These are phyloP conservation scores for Yamadazyma kanchanaburiensis DNA, from an alignment of 1,139 yeast genomes.

Conservation along the genomic window DNA sequence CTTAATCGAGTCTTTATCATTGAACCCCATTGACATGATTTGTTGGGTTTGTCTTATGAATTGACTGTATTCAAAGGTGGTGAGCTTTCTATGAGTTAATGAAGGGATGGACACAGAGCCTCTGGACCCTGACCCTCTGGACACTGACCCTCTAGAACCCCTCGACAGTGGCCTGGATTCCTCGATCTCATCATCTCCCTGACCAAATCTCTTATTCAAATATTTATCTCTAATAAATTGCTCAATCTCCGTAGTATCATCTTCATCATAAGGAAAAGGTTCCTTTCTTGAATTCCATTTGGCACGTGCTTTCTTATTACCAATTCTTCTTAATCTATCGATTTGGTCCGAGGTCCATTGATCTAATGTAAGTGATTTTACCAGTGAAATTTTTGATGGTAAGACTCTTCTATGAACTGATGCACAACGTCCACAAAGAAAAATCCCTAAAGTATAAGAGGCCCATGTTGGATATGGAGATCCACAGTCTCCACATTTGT, in stretches of 20 bases:
- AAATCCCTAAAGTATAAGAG: conserved; percentile 51
- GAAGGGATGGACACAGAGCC: conserved; percentile 19
- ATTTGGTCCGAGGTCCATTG: conserved; percentile 66
- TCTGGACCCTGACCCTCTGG: conserved; percentile 8
- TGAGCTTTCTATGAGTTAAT: conserved; percentile 40
- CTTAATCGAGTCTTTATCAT: conserved; percentile 42
- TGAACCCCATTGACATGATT: conserved; percentile 43
- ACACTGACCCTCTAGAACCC: conserved; percentile 23
- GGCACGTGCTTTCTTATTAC: conserved; percentile 61
- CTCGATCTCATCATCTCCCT: conserved; percentile 10
- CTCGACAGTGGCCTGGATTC: conserved; percentile 6
- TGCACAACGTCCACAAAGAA: conserved; percentile 78
- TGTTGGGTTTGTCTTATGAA: conserved; percentile 37
- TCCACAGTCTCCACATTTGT: conserved; percentile 75
- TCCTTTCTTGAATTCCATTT: conserved; percentile 61
- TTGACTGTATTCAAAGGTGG: conserved; percentile 41
- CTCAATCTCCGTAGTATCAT: conserved; percentile 46
- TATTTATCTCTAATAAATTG: conserved; percentile 55
- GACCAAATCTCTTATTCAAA: conserved; percentile 42
- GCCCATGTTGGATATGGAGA: conserved; percentile 61
- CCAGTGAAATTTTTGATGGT: conserved; percentile 55
- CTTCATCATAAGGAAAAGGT: conserved; percentile 72
- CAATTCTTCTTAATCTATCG: conserved; percentile 54
- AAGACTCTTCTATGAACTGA: conserved; percentile 68
- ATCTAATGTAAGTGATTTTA: conserved; percentile 81